Conservation (phyloP, 2,329 filamentous ascomycete species). For the Pochonia chlamydosporia region DNA sequence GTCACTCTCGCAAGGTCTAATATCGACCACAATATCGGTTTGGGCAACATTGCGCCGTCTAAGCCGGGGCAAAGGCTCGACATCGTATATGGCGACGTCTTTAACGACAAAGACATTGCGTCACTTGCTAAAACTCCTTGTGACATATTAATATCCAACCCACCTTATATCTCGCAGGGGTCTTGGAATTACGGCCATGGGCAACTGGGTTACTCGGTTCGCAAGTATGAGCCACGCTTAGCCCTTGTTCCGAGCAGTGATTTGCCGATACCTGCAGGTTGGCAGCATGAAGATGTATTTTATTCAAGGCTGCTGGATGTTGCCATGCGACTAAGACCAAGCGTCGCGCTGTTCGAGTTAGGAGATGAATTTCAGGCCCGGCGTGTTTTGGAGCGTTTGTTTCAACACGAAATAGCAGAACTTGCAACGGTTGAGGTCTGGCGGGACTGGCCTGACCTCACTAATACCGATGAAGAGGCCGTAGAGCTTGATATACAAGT, state of each 20-base stretch:
- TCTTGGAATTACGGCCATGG: slow-evolving; percentile 32
- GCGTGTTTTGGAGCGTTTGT: slow-evolving; percentile 51
- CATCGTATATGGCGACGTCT: slow-evolving; percentile 46
- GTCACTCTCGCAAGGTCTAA: slow-evolving; percentile 63
- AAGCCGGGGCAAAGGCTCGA: slow-evolving; percentile 23
- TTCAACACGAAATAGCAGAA: slow-evolving; percentile 19
- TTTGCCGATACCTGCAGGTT: slow-evolving; percentile 23
- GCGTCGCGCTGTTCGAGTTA: slow-evolving; percentile 62
- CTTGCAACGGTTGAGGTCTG: slow-evolving; percentile 56
- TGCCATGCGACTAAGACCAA: slow-evolving; percentile 42
- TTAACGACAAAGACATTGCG: slow-evolving; percentile 33
- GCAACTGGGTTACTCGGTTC: slow-evolving; percentile 64
- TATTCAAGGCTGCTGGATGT: slow-evolving; percentile 60
- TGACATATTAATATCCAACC: slow-evolving; percentile 79
- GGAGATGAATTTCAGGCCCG: slow-evolving; percentile 62
- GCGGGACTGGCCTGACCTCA: slow-evolving; percentile 58
- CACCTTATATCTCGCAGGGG: slow-evolving; percentile 74
- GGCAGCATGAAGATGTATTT: slow-evolving; percentile 49
- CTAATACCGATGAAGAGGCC: slow-evolving; percentile 21
- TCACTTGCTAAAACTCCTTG: slow-evolving; percentile 20
- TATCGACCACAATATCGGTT: slow-evolving; percentile 39
- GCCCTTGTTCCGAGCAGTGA: slow-evolving; percentile 60
- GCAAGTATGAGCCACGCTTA: slow-evolving; percentile 71
- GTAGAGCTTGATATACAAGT: slow-evolving; percentile 16
- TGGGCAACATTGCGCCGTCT: slow-evolving; percentile 16